A percentile compares a stretch with the other conserved stretches of the same genome.
Evolutionary conservation across 306 rosid species (phyloP).

Genomic region (Fragaria ananassa): DNA sequence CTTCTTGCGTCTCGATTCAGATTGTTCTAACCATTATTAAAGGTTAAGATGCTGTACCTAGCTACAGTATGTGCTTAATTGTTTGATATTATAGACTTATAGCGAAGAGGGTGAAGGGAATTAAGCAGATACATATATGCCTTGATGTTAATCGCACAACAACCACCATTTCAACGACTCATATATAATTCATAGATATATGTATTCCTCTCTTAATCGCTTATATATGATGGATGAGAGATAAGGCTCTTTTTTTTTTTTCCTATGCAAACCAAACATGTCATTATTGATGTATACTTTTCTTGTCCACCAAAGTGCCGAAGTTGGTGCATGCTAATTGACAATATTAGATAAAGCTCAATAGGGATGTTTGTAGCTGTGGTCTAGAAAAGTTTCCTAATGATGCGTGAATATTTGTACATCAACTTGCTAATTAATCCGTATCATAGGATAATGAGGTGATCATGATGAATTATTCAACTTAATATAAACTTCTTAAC

Average conservation of each 20-base stretch:
- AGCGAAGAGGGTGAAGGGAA: constrained; percentile 2
- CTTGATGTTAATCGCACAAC: constrained; percentile 6
- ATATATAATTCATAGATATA: not conserved
- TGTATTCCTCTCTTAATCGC: not conserved
- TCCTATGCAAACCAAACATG: not conserved
- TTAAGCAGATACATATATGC: not conserved
- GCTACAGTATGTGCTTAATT: not conserved
- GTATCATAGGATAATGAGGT: not conserved
- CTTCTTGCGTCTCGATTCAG: not conserved
- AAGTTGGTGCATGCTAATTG: not conserved
- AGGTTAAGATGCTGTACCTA: not conserved
- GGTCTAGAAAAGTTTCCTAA: not conserved
- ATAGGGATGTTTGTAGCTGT: not conserved
- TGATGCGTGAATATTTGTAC: not conserved
- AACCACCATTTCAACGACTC: not conserved
- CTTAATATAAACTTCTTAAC: not conserved
- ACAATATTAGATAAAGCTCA: not conserved
- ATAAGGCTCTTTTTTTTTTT: not conserved
- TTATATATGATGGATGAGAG: not conserved
- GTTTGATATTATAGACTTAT: not conserved
- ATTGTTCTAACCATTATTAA: not conserved
- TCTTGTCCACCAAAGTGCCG: not conserved
- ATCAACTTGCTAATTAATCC: not conserved
- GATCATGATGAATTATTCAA: constrained; percentile 1
- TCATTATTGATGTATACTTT: not conserved